These are phyloP conservation scores for Saccharomycodes ludwigii DNA, from an alignment of 805 yeast species.

Conservation along the genomic window DNA sequence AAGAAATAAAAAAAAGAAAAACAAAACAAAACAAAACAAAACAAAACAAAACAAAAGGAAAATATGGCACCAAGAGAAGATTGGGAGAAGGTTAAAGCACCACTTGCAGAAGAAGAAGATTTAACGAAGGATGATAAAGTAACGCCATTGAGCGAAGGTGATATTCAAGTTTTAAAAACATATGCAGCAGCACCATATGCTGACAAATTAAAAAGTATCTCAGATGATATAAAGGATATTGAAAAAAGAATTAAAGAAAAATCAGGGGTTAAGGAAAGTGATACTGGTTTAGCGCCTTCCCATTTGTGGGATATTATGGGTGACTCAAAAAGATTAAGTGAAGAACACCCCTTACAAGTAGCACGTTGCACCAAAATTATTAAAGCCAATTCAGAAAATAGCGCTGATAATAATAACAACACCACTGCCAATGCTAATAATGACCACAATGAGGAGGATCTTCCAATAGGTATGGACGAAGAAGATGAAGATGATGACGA, in stretches of 20 bases:
- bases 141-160: conserved; percentile 87
- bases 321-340: conserved; percentile 83
- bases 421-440: conserved; percentile 8
- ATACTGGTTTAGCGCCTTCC: conserved; percentile 96
- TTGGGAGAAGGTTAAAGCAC: conserved; percentile 95
- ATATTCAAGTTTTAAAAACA: conserved; percentile 91
- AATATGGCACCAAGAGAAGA: conserved; percentile 93
- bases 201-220: conserved; percentile 63
- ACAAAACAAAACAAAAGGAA: not conserved
- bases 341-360: conserved; percentile 94
- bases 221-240: conserved; percentile 72
- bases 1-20: not conserved
- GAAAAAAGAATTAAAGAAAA: conserved; percentile 87
- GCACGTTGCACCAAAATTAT: conserved; percentile 98
- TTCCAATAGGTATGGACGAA: no score
- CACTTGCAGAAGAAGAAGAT: conserved; percentile 53
- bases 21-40: not conserved
- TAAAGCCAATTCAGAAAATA: conserved; percentile 33
- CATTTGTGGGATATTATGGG: conserved; percentile 97
- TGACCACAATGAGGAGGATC: conserved; percentile 10
- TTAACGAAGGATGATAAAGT: conserved; percentile 56
- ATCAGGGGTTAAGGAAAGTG: conserved; percentile 88
- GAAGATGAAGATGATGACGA: conserved; percentile 55
- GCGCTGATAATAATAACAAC: conserved; percentile 4
- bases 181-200: conserved; percentile 98